A percentile compares a stretch with the other conserved stretches of the same genome.
Conservation (phyloP, 2,329 filamentous ascomycete species). For the Cadophora gregata region DNA sequence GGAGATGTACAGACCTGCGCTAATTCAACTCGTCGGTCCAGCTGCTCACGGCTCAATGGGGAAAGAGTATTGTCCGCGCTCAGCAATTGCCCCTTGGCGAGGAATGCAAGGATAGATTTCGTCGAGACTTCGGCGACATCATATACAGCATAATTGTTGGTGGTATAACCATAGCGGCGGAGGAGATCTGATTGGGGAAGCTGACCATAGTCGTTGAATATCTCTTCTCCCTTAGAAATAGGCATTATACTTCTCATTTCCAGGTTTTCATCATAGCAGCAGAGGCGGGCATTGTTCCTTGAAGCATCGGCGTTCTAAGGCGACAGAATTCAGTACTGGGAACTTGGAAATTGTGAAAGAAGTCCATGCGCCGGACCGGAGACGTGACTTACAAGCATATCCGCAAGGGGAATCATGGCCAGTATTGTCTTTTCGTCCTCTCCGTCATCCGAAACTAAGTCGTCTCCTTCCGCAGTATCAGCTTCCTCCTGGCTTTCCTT, state of each 20-base stretch:
- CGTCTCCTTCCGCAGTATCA: slow-evolving; percentile 52
- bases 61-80: slow-evolving; percentile 16
- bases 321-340: background rate
- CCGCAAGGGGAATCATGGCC: slow-evolving; percentile 60
- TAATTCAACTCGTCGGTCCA: slow-evolving; percentile 46
- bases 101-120: slow-evolving; percentile 50
- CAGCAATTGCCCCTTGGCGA: slow-evolving; percentile 20
- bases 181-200: slow-evolving; percentile 71
- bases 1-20: slow-evolving; percentile 39
- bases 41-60: slow-evolving; percentile 39
- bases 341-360: background rate
- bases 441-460: slow-evolving; percentile 53
- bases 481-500: slow-evolving; percentile 47
- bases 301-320: slow-evolving; percentile 66
- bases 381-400: slow-evolving; percentile 23
- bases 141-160: slow-evolving; percentile 66
- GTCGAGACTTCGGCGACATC: slow-evolving; percentile 70
- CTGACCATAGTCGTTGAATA: slow-evolving; percentile 72
- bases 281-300: slow-evolving; percentile 62
- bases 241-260: slow-evolving; percentile 67
- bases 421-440: slow-evolving; percentile 55
- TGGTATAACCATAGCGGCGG: slow-evolving; percentile 71
- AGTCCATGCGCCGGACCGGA: background rate
- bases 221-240: slow-evolving; percentile 63
- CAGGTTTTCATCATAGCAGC: slow-evolving; percentile 49